Conservation (phyloP, 1,284 basidiomycete species). For the Tilletiaria anomala region DNA sequence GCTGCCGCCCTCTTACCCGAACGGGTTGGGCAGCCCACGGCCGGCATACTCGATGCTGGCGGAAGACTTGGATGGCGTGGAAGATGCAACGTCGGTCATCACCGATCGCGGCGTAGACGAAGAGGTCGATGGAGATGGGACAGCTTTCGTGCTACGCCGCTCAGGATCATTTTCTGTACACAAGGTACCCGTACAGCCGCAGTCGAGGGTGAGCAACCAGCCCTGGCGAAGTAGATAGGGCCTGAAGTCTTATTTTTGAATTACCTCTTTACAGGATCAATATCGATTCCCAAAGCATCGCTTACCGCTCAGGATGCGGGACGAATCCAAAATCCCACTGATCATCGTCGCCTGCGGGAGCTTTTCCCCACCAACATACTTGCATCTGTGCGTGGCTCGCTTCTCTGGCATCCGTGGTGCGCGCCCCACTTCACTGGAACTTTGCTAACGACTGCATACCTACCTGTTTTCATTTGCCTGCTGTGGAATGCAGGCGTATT, state of each 20-base stretch:
- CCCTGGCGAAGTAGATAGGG: too few relatives aligned
- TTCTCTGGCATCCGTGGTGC: not conserved
- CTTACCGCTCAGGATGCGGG: conserved; percentile 30
- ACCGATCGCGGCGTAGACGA: conserved; percentile 22
- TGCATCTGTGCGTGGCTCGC: conserved; percentile 41
- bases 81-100: conserved; percentile 12
- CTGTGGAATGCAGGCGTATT: conserved; percentile 50
- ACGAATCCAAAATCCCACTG: conserved; percentile 33
- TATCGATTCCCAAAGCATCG: conserved; percentile 35
- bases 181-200: not conserved
- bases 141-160: too few relatives aligned
- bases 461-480: not conserved
- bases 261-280: conserved; percentile 9
- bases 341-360: conserved; percentile 46
- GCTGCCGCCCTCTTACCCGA: too few relatives aligned
- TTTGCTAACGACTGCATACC: not conserved
- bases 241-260: not conserved
- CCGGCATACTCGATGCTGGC: conserved; percentile 17
- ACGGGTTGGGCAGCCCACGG: too few relatives aligned
- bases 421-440: not conserved
- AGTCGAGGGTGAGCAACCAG: too few relatives aligned
- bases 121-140: conserved; percentile 23
- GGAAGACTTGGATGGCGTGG: conserved; percentile 14
- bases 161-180: too few relatives aligned
- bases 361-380: conserved; percentile 48